Conservation (phyloP, 2,329 filamentous ascomycete genomes). For the Zopfia rhizophila region DNA sequence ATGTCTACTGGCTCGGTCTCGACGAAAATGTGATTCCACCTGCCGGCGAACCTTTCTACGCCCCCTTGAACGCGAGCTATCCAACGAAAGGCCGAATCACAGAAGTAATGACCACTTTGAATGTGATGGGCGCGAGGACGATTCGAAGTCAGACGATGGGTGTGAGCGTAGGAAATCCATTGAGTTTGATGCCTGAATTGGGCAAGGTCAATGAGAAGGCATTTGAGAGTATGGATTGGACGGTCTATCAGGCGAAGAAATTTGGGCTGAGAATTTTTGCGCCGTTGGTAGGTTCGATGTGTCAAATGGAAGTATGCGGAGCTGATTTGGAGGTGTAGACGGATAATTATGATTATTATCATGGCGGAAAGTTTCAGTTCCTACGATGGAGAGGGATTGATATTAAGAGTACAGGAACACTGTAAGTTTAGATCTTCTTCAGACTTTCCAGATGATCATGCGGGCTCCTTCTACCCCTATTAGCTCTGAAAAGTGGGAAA, state of each 20-base stretch:
- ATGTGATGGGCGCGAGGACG: conserved; percentile 58
- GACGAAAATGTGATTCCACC: conserved; percentile 62
- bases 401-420: conserved; percentile 43
- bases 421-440: too few relatives aligned
- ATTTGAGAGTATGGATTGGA: conserved; percentile 61
- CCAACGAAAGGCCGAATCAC: conserved; percentile 59
- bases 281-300: conserved; percentile 43
- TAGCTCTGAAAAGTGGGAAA: too few relatives aligned
- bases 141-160: conserved; percentile 60
- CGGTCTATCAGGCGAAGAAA: conserved; percentile 57
- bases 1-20: conserved; percentile 63
- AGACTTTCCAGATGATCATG: too few relatives aligned
- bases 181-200: conserved; percentile 56
- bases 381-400: conserved; percentile 59
- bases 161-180: conserved; percentile 60
- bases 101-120: conserved; percentile 58
- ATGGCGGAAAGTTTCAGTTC: conserved; percentile 62
- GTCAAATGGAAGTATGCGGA: not conserved
- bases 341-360: conserved; percentile 64
- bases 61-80: conserved; percentile 57
- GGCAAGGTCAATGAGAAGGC: conserved; percentile 56
- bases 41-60: conserved; percentile 57
- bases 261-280: conserved; percentile 59
- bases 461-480: too few relatives aligned
- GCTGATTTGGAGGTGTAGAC: conserved; percentile 31